Evolutionary conservation across 2,329 filamentous ascomycete genomes (phyloP).

Genomic region (Fusarium sp.): DNA sequence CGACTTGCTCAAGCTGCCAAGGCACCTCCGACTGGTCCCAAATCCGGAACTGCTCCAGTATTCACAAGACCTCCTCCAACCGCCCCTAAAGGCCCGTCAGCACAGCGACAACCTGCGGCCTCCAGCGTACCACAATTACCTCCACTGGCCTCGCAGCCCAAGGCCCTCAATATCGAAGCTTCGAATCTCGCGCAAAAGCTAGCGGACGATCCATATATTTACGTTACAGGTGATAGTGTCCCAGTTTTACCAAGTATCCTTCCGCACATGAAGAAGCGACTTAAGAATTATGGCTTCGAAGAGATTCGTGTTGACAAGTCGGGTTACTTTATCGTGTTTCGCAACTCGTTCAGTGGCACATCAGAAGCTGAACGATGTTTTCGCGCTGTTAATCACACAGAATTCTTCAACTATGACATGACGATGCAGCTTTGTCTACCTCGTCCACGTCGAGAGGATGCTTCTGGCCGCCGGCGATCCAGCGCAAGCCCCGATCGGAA

Average conservation of each 20-base stretch:
- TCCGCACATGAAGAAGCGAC: constrained; percentile 87
- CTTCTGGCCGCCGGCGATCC: constrained; percentile 49
- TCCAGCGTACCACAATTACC: constrained; percentile 50
- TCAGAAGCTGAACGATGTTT: constrained; percentile 86
- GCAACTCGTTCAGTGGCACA: constrained; percentile 80
- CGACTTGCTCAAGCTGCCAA: constrained; percentile 51
- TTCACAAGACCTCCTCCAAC: constrained; percentile 75
- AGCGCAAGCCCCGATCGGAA: constrained; percentile 55
- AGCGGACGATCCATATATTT: constrained; percentile 87
- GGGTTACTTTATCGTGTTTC: constrained; percentile 94
- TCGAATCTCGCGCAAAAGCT: constrained; percentile 77
- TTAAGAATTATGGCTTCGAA: constrained; percentile 85
- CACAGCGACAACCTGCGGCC: constrained; percentile 56
- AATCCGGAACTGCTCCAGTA: constrained; percentile 45
- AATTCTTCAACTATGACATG: constrained; percentile 93
- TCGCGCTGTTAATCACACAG: constrained; percentile 80
- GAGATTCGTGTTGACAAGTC: constrained; percentile 85
- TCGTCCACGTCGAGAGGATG: constrained; percentile 43
- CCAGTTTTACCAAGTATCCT: constrained; percentile 88
- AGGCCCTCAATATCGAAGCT: constrained; percentile 68
- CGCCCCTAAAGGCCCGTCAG: constrained; percentile 87
- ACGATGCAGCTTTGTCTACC: constrained; percentile 80
- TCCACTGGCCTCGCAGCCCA: constrained; percentile 45
- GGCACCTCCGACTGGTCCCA: constrained; percentile 55
- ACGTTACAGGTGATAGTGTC: constrained; percentile 87